Conservation (phyloP, 2,329 filamentous ascomycete species). For the Trichoderma atrobrunneum region DNA sequence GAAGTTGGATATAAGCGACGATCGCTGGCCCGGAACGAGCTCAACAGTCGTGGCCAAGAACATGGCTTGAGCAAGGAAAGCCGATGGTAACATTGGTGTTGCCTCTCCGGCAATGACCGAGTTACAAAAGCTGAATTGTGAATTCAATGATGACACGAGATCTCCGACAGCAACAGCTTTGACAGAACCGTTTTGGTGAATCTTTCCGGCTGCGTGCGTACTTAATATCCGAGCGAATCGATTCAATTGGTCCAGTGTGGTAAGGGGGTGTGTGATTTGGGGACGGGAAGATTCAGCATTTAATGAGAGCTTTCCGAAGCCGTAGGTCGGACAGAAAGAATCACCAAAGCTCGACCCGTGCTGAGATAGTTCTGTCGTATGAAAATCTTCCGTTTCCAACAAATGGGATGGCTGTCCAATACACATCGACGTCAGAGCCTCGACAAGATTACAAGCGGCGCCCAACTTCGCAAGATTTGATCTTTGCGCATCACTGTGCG, state of each 20-base stretch:
- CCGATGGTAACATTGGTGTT: neutral
- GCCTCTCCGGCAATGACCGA: constrained; percentile 8
- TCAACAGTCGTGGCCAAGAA: constrained; percentile 7
- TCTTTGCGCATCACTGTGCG: neutral
- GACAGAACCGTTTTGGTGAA: neutral
- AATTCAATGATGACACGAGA: constrained; percentile 2
- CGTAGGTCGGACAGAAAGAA: constrained; percentile 1
- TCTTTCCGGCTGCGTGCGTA: neutral
- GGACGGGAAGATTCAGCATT: neutral
- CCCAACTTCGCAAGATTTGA: neutral
- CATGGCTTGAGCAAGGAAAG: constrained; percentile 8
- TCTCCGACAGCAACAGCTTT: constrained; percentile 6
- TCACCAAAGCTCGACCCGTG: neutral
- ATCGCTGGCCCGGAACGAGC: constrained; percentile 6
- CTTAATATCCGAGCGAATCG: constrained; percentile 12
- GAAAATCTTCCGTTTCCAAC: neutral
- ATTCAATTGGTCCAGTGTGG: neutral
- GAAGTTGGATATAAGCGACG: constrained; percentile 12
- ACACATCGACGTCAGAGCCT: neutral
- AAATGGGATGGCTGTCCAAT: neutral
- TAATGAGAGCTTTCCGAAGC: neutral
- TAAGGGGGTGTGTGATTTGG: neutral
- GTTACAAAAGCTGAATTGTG: constrained; percentile 14
- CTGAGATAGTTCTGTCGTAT: neutral
- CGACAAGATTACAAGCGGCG: constrained; percentile 4